Evolutionary conservation across 2,329 filamentous ascomycete genomes (phyloP).

Genomic region (Ambrosiella xylebori): DNA sequence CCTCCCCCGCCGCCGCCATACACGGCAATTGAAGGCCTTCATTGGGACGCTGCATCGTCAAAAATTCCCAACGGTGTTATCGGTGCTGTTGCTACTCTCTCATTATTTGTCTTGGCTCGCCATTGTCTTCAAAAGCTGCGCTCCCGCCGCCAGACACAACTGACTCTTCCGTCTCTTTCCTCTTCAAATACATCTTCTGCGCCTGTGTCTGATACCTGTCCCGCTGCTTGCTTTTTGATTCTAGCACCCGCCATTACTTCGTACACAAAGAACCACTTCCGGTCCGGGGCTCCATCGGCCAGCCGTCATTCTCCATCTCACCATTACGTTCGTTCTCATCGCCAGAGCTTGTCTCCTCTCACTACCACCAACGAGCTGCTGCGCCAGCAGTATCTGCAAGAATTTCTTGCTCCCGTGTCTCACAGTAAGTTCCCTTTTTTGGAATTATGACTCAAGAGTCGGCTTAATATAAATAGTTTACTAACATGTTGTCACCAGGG

Average conservation of each 20-base stretch:
- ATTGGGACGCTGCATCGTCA: neutral
- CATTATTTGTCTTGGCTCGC: neutral
- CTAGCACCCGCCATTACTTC: slow-evolving; percentile 2
- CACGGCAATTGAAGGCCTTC: neutral
- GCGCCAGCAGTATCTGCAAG: slow-evolving; percentile 3
- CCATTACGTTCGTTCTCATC: neutral
- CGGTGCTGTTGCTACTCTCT: neutral
- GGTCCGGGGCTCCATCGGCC: neutral
- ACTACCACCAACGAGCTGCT: neutral
- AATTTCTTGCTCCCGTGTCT: slow-evolving; percentile 1
- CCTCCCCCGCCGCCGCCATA: neutral
- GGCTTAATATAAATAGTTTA: neutral
- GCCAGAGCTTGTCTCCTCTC: neutral
- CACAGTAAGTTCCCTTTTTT: neutral
- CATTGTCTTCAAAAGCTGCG: neutral
- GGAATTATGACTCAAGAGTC: neutral
- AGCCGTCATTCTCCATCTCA: neutral
- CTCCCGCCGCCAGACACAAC: neutral
- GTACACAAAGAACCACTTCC: slow-evolving; percentile 6
- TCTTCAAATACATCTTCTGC: neutral
- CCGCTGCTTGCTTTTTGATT: neutral
- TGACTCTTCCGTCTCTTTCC: slow-evolving; percentile 1
- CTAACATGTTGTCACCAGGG: neutral
- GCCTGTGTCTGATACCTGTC: neutral
- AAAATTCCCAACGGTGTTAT: neutral